Percentiles rank a stretch among this genome's conserved stretches.
Evolutionary conservation across 2,329 filamentous ascomycete species (phyloP).

Genomic region (Colletotrichum navitas): DNA sequence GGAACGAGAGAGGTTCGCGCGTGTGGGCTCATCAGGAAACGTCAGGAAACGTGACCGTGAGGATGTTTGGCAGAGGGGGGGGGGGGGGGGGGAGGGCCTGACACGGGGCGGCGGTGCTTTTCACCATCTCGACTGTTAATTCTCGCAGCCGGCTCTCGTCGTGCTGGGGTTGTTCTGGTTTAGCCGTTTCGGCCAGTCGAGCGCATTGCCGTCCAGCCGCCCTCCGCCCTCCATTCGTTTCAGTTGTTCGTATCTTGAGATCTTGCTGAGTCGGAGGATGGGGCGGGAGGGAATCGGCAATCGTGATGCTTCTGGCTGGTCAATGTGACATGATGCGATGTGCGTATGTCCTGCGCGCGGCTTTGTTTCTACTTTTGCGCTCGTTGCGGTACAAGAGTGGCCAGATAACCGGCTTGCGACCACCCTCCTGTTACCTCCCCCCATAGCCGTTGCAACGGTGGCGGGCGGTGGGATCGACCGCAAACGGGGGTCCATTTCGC

Average conservation of each 20-base stretch:
- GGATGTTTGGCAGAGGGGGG: conserved; percentile 25
- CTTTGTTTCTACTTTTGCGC: conserved; percentile 16
- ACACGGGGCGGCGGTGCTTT: conserved; percentile 19
- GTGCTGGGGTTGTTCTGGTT: background rate
- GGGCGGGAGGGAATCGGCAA: conserved; percentile 4
- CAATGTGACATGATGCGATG: background rate
- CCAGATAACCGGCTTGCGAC: conserved; percentile 17
- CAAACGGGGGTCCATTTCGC: conserved; percentile 7
- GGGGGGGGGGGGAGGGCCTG: conserved; percentile 37
- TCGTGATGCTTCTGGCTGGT: conserved; percentile 28
- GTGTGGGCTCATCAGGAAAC: background rate
- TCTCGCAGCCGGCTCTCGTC: background rate
- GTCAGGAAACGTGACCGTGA: background rate
- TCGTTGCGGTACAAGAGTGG: conserved; percentile 18
- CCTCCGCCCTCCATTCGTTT: conserved; percentile 21
- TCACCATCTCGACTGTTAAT: conserved; percentile 4
- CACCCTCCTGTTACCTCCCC: background rate
- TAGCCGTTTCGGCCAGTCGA: background rate
- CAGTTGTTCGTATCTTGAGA: conserved; percentile 36
- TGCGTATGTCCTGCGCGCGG: background rate
- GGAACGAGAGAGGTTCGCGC: background rate
- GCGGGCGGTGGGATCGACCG: background rate
- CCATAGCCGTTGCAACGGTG: conserved; percentile 17
- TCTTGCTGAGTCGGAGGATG: background rate
- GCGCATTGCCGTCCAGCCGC: background rate